phyloP scores from a whole-genome alignment of 2,329 filamentous ascomycete species.

The Nemania serpens region DNA sequence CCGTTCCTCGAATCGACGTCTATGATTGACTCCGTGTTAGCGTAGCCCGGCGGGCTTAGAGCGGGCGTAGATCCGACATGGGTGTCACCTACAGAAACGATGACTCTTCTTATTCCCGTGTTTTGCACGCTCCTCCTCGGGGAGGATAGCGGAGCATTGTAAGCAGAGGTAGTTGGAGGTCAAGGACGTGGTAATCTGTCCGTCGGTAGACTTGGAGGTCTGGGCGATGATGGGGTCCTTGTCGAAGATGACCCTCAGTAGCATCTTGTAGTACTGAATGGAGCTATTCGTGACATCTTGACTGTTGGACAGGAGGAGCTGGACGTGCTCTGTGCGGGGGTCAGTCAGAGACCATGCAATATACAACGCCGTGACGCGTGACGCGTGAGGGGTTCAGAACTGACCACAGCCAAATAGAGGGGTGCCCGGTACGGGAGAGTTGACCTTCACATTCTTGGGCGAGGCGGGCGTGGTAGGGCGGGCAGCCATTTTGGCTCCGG shows the following conservation, averaged over 20 bases:
- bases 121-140: slow-evolving; percentile 65
- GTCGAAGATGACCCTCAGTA: slow-evolving; percentile 73
- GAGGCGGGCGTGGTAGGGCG: slow-evolving; percentile 42
- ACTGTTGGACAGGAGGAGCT: slow-evolving; percentile 65
- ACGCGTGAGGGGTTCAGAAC: slow-evolving; percentile 35
- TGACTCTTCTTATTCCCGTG: slow-evolving; percentile 74
- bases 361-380: slow-evolving; percentile 20
- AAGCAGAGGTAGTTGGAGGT: slow-evolving; percentile 74
- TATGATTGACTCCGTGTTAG: slow-evolving; percentile 41
- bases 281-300: slow-evolving; percentile 70
- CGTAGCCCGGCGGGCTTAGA: slow-evolving; percentile 31
- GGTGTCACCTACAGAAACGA: slow-evolving; percentile 65
- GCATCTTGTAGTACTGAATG: slow-evolving; percentile 72
- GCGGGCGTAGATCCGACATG: neutral
- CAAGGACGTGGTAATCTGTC: slow-evolving; percentile 62
- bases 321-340: slow-evolving; percentile 66
- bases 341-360: slow-evolving; percentile 22
- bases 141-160: slow-evolving; percentile 72
- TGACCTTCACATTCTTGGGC: slow-evolving; percentile 62
- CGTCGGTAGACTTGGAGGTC: slow-evolving; percentile 64
- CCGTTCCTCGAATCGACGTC: slow-evolving; percentile 79
- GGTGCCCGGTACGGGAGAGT: slow-evolving; percentile 60
- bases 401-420: slow-evolving; percentile 69
- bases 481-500: slow-evolving; percentile 37
- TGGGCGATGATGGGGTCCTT: slow-evolving; percentile 66